Base-by-base conservation (phyloP, 2,329 filamentous ascomycete species). In the Talaromyces sp. region DNA sequence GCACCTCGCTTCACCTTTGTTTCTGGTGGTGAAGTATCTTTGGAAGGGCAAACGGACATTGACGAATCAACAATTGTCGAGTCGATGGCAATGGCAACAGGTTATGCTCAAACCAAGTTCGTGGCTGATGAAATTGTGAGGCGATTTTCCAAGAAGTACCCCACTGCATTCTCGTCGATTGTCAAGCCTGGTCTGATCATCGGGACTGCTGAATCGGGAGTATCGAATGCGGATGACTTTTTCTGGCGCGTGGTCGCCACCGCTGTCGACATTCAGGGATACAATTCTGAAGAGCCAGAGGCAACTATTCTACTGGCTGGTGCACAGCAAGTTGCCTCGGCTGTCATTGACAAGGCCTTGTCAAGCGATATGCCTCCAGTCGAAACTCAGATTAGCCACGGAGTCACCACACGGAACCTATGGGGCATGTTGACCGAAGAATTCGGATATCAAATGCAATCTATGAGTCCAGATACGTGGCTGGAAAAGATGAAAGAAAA, bases 101-200 rank as follows among this genome's bases (percentile, higher is more conserved):
- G 93, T 4, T 97, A 97, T 68, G 92, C 92, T 2, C 92, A 96
- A 74, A 86, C 85, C 65, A 97, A 97, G 77, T 97, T 92, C 91
- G 89, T 84, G 3, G 82, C 83, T 3, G 86, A 88, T 70, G 84
- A 83, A 65, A 80, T 97, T 53, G 84, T 92, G 24, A 83, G 89
- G 24, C 89, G 91, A 72, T 61, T 48, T 51, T 61, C 62, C 12
- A 21, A 24, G 14, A 54, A 57, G 5, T 32, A n/a, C 1, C 12
- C 41, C 21, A 62, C 62, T 0, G 24, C 24, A 24, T 50, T 26
- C 24, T 92, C 92, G 26, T 83, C 87, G 24, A 85, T 96, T 52
- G 80, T 96, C 54, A 85, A 92, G 11, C 88, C 92, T 3, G 92
- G 93, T 27, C 97, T 97, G 72, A 86, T 97, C 41, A 81, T 88